phyloP scores from a whole-genome alignment of 371 early-diverging fungal genomes.

The Apophysomyces trapeziformis region DNA sequence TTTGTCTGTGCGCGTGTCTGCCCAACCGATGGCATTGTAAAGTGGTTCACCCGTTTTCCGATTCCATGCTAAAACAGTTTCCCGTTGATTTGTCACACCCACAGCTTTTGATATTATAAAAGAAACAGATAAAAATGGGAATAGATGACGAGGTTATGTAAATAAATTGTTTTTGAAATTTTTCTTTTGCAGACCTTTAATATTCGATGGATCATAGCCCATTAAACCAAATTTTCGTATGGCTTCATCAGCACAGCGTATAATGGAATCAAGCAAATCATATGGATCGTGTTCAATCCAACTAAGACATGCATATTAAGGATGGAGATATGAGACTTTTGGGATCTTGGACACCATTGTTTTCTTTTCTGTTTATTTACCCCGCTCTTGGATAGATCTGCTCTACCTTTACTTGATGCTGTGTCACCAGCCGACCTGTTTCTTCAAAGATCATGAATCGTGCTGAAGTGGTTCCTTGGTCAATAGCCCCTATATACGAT shows the following conservation, averaged over 20 bases:
- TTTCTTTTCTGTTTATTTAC: slow-evolving; percentile 35
- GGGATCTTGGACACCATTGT: not conserved
- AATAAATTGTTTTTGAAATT: too few species aligned
- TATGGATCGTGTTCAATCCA: slow-evolving; percentile 91
- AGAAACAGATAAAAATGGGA: not conserved
- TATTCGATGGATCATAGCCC: slow-evolving; percentile 58
- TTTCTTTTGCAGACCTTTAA: slow-evolving; percentile 53
- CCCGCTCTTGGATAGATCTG: slow-evolving; percentile 79
- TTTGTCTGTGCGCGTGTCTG: slow-evolving; percentile 40
- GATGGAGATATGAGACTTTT: not conserved
- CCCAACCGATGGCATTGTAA: slow-evolving; percentile 68
- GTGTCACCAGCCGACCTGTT: slow-evolving; percentile 69
- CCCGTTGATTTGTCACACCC: slow-evolving; percentile 95
- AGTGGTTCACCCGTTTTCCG: slow-evolving; percentile 76
- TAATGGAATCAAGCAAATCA: slow-evolving; percentile 72
- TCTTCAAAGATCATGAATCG: slow-evolving; percentile 90
- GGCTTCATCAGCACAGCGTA: slow-evolving; percentile 68
- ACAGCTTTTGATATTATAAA: slow-evolving; percentile 52
- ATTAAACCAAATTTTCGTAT: slow-evolving; percentile 63
- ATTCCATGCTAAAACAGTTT: slow-evolving; percentile 91
- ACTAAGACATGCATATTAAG: slow-evolving; percentile 31
- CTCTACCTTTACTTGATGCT: slow-evolving; percentile 79
- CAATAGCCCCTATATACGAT: slow-evolving; percentile 84
- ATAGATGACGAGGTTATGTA: too few species aligned
- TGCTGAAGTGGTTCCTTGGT: slow-evolving; percentile 92